Percentiles rank a stretch among this genome's conserved stretches.
Conservation (phyloP, 371 early-diverging fungal species). For the Mucor plumbeus region DNA sequence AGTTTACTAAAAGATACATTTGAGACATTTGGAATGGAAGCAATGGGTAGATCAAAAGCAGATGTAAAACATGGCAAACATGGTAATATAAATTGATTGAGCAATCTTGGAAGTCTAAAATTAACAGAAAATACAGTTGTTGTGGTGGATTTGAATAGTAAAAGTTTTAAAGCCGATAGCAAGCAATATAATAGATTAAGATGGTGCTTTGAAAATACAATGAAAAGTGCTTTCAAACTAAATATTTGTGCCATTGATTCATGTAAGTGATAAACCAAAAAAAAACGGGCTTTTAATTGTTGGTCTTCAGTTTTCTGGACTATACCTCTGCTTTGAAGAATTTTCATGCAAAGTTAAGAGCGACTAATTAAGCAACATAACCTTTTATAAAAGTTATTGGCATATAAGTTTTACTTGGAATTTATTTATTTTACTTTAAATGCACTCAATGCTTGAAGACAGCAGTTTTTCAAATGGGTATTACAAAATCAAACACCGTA, state of each 20-base stretch:
- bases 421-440: no score
- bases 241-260: constrained; percentile 46
- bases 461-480: no score
- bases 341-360: no score
- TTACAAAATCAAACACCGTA: no score
- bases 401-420: neutral
- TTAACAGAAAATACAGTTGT: constrained; percentile 40
- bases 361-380: no score
- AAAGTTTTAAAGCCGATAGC: constrained; percentile 51
- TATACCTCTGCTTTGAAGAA: no score
- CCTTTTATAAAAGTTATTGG: no score
- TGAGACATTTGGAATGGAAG: constrained; percentile 62
- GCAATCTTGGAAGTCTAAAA: neutral
- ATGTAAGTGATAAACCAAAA: constrained; percentile 27
- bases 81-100: constrained; percentile 32
- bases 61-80: constrained; percentile 54
- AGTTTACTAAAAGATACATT: constrained; percentile 62
- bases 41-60: constrained; percentile 34
- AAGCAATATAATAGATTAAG: constrained; percentile 56
- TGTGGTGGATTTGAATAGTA: constrained; percentile 43
- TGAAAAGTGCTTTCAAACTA: constrained; percentile 45
- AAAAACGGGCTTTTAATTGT: neutral
- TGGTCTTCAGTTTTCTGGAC: no score
- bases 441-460: no score
- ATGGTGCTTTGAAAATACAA: constrained; percentile 63